phyloP scores from a whole-genome alignment of 2,329 filamentous ascomycete species.

The Microdochium paspali region DNA sequence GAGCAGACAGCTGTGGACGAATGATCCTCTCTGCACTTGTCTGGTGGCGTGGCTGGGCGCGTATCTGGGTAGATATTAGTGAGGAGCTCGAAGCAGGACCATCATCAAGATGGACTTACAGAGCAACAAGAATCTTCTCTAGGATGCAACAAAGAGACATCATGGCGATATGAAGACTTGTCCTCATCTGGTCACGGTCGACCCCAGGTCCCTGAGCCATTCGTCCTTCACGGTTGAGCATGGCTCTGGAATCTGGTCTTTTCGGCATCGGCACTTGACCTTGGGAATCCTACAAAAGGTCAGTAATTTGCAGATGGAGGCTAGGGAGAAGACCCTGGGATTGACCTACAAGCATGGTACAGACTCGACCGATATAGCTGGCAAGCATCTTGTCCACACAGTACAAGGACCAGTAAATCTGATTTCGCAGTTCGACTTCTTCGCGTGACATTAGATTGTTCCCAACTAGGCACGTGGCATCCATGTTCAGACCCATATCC shows the following conservation, averaged over 20 bases:
- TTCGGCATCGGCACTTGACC: slow-evolving; percentile 18
- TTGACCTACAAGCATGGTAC: slow-evolving; percentile 21
- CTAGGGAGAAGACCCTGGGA: neutral
- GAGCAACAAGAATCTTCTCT: slow-evolving; percentile 18
- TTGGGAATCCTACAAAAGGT: slow-evolving; percentile 15
- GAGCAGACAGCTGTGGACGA: slow-evolving; percentile 19
- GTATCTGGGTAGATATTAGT: slow-evolving; percentile 11
- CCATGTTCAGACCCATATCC: slow-evolving; percentile 27
- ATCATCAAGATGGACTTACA: slow-evolving; percentile 10
- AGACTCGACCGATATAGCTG: slow-evolving; percentile 24
- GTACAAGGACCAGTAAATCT: slow-evolving; percentile 26
- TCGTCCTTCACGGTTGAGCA: slow-evolving; percentile 3
- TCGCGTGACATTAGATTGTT: slow-evolving; percentile 12
- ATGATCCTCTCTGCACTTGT: slow-evolving; percentile 11
- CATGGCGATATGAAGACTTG: slow-evolving; percentile 14
- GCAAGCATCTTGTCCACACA: slow-evolving; percentile 23
- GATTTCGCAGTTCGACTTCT: slow-evolving; percentile 20
- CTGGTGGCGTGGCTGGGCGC: slow-evolving; percentile 16
- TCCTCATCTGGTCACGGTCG: neutral
- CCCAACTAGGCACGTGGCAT: slow-evolving; percentile 15
- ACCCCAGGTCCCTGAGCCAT: slow-evolving; percentile 1
- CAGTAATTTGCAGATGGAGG: neutral
- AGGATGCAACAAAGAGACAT: slow-evolving; percentile 17
- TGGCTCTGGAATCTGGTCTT: slow-evolving; percentile 2
- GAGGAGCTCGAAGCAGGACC: no score